Conservation (phyloP, 768 basidiomycete species). For the Cyclocybe cylindracea region DNA sequence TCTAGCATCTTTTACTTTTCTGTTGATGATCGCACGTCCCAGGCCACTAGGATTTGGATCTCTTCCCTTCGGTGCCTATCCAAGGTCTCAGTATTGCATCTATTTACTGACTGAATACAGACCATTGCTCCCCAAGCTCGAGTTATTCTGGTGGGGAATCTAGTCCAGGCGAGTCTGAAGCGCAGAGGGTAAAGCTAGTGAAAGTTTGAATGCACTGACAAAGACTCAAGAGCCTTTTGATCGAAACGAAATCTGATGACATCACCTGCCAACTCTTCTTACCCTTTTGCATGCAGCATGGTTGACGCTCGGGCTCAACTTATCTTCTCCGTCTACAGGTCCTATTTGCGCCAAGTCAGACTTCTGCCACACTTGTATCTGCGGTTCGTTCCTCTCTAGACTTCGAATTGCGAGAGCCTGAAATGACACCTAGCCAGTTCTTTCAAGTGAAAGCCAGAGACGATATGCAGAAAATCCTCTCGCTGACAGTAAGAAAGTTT, state of each 20-base stretch:
- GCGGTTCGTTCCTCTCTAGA: constrained; percentile 27
- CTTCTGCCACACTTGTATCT: constrained; percentile 44
- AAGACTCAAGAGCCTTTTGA: too few species aligned
- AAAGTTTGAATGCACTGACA: too few species aligned
- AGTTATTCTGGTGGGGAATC: too few species aligned
- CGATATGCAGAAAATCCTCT: constrained; percentile 52
- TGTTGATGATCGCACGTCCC: constrained; percentile 95
- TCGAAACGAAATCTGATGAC: too few species aligned
- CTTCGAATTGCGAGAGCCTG: constrained; percentile 1
- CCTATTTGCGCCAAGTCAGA: constrained; percentile 41
- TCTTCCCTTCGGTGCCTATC: constrained; percentile 57
- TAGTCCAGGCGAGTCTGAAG: too few species aligned
- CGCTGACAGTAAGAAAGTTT: constrained; percentile 29
- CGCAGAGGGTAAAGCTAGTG: too few species aligned
- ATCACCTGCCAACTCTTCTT: background rate
- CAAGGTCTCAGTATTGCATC: background rate
- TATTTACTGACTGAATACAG: background rate
- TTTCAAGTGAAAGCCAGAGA: constrained; percentile 61
- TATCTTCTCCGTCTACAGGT: constrained; percentile 34
- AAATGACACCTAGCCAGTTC: constrained; percentile 49
- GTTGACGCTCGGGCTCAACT: background rate
- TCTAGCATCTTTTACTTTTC: constrained; percentile 76
- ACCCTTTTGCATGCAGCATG: background rate
- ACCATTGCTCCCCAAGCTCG: too few species aligned
- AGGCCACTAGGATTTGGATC: constrained; percentile 79